A percentile compares a stretch with the other conserved stretches of the same genome.
phyloP scores from a whole-genome alignment of 1,284 basidiomycete genomes.

The Apiotrichum porosum region DNA sequence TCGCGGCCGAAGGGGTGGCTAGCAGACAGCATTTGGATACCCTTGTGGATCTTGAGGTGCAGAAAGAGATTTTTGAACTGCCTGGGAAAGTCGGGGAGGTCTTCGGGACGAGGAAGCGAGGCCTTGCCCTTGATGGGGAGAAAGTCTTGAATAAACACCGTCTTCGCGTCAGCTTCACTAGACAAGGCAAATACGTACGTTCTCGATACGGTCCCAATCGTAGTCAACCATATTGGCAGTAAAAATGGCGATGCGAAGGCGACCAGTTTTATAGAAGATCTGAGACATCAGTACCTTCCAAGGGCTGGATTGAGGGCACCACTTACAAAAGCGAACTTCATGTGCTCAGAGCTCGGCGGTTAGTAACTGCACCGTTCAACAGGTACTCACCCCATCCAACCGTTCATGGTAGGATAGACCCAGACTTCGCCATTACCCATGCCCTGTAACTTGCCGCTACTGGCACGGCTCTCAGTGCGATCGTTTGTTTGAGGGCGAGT shows the following conservation, averaged over 20 bases:
- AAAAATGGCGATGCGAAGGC: constrained; percentile 41
- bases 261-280: constrained; percentile 48
- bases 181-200: constrained; percentile 41
- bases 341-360: constrained; percentile 25
- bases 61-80: constrained; percentile 39
- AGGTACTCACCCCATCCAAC: constrained; percentile 26
- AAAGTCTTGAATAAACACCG: constrained; percentile 48
- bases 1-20: constrained; percentile 25
- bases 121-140: constrained; percentile 13
- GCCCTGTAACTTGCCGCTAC: constrained; percentile 32
- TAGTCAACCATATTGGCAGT: constrained; percentile 46
- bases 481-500: constrained; percentile 8
- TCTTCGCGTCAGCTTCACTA: constrained; percentile 26
- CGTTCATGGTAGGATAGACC: constrained; percentile 35
- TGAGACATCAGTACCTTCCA: too few relatives aligned
- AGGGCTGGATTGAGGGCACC: too few relatives aligned
- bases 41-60: constrained; percentile 39
- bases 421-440: constrained; percentile 31
- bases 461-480: neutral
- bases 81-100: constrained; percentile 29
- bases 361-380: neutral
- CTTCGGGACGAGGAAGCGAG: neutral
- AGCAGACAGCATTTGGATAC: constrained; percentile 23
- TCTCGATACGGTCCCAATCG: constrained; percentile 47
- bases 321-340: constrained; percentile 46